A percentile compares a stretch with the other conserved stretches of the same genome.
Conservation (phyloP, 2,329 filamentous ascomycete genomes). For the Kalmusia sp. region DNA sequence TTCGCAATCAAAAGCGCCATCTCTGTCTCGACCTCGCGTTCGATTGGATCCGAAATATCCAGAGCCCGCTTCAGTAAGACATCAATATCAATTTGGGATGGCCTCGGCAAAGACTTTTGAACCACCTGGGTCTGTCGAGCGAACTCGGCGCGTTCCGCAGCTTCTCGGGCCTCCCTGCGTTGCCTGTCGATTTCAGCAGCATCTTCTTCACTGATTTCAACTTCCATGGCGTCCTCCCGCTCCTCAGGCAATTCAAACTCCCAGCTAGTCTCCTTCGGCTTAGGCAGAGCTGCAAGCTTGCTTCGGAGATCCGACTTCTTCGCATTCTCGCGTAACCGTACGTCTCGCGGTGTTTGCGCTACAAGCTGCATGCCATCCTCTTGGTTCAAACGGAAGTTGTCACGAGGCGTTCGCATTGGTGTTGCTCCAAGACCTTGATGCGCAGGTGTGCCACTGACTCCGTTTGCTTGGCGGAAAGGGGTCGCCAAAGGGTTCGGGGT, state of each 20-base stretch:
- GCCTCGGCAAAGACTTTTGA: constrained; percentile 81
- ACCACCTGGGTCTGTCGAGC: constrained; percentile 89
- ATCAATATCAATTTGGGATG: constrained; percentile 73
- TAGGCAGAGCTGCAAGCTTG: constrained; percentile 82
- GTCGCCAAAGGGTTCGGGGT: constrained; percentile 97
- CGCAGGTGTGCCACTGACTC: constrained; percentile 71
- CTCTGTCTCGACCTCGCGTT: constrained; percentile 76
- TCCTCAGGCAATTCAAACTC: constrained; percentile 92
- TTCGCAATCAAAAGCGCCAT: constrained; percentile 80
- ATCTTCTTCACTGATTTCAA: constrained; percentile 68
- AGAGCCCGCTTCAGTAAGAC: constrained; percentile 70
- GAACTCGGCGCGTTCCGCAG: constrained; percentile 72
- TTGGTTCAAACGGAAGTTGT: constrained; percentile 83
- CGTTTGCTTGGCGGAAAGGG: constrained; percentile 72
- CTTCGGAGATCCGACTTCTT: constrained; percentile 72
- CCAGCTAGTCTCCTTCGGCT: constrained; percentile 92
- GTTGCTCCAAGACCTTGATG: constrained; percentile 73
- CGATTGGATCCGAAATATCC: constrained; percentile 67
- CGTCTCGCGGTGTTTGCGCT: constrained; percentile 77
- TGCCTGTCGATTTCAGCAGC: constrained; percentile 78
- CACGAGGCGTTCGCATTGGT: constrained; percentile 85
- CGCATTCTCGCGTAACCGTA: constrained; percentile 73
- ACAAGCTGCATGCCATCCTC: constrained; percentile 72
- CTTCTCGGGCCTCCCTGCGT: constrained; percentile 67
- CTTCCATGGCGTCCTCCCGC: constrained; percentile 64